phyloP scores from a whole-genome alignment of 805 yeast genomes.

The Yamadazyma paraphyllophila region DNA sequence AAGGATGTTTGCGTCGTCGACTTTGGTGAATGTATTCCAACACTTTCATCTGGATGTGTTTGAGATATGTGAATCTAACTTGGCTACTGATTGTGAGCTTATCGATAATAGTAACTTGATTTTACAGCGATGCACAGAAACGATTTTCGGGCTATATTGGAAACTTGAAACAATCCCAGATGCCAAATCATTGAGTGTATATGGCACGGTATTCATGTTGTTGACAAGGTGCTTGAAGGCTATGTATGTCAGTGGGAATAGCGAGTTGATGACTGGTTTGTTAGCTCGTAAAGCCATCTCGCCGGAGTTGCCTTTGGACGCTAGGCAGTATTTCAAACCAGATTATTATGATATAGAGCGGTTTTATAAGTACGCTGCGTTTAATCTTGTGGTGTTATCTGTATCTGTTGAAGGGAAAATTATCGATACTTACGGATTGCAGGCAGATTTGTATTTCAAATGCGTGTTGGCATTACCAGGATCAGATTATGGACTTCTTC shows the following conservation, averaged over 20 bases:
- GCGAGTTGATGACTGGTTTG: not conserved
- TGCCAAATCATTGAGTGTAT: not conserved
- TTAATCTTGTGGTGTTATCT: constrained; percentile 24
- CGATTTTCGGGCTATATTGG: not conserved
- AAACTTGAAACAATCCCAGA: not conserved
- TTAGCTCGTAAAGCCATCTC: constrained; percentile 8
- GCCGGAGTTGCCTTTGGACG: constrained; percentile 23
- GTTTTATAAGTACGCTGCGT: constrained; percentile 28
- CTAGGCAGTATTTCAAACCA: constrained; percentile 14
- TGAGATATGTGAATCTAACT: constrained; percentile 2
- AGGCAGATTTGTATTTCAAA: constrained; percentile 25
- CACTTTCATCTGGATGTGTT: constrained; percentile 1
- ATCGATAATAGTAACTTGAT: constrained; percentile 8
- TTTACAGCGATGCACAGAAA: not conserved
- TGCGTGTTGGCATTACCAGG: constrained; percentile 24
- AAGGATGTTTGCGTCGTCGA: not conserved
- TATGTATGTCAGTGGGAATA: constrained; percentile 10
- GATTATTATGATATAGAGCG: constrained; percentile 20
- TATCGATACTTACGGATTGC: constrained; percentile 10
- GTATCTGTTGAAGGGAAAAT: constrained; percentile 8
- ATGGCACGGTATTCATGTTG: not conserved
- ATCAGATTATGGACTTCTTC: constrained; percentile 8
- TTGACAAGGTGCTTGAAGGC: constrained; percentile 6
- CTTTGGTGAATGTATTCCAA: not conserved
- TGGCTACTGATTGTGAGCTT: constrained; percentile 8